Conservation (phyloP, 352 stramenopile species). For the Globisporangium radiosum region DNA sequence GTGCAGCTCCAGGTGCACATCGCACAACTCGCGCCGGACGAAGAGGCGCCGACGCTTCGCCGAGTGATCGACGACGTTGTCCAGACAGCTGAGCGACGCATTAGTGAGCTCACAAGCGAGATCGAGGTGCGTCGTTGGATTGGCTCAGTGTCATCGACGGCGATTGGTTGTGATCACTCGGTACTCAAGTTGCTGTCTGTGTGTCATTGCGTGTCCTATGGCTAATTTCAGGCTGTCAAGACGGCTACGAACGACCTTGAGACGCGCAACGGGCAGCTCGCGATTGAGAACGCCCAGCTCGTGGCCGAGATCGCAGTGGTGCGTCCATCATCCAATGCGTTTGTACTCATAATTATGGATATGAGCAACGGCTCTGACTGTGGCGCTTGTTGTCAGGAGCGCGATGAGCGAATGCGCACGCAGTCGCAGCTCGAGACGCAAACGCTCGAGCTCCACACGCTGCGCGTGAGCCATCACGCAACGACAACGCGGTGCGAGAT, state of each 20-base stretch:
- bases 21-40: constrained; percentile 4
- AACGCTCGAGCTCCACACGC: constrained; percentile 28
- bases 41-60: not conserved
- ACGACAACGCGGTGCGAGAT: constrained; percentile 37
- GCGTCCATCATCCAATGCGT: not conserved
- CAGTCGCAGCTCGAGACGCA: constrained; percentile 25
- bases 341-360: not conserved
- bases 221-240: not conserved
- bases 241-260: not conserved
- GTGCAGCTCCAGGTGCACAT: constrained; percentile 20
- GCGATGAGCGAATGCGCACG: constrained; percentile 4
- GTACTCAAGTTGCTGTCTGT: too few relatives aligned
- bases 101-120: not conserved
- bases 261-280: not conserved
- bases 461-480: constrained; percentile 28
- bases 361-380: not conserved
- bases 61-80: constrained; percentile 5
- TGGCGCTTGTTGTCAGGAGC: constrained; percentile 18
- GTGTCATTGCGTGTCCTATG: not conserved
- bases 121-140: constrained; percentile 4
- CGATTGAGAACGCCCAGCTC: not conserved
- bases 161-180: too few relatives aligned
- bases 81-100: not conserved
- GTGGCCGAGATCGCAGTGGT: not conserved
- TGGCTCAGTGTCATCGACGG: too few relatives aligned